Evolutionary conservation across 805 yeast genomes (phyloP).

Genomic region (Ogataea pignaliae): DNA sequence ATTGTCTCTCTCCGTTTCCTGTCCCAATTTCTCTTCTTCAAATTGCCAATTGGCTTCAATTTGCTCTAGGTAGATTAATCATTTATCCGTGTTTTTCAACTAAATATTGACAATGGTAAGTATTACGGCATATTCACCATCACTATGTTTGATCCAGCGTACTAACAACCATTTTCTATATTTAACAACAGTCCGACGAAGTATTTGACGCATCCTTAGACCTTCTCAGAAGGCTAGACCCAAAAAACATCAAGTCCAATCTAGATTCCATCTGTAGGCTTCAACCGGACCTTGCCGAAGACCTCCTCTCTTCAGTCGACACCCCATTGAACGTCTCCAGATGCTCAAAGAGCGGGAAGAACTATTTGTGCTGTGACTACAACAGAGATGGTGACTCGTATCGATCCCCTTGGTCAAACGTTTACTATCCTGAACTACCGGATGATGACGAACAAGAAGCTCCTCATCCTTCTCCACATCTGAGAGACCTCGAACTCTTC

Average conservation of each 20-base stretch:
- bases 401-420: conserved; percentile 88
- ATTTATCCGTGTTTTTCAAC: too few relatives aligned
- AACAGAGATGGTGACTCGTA: conserved; percentile 92
- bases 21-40: too few relatives aligned
- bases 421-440: conserved; percentile 49
- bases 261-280: conserved; percentile 45
- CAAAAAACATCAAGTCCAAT: conserved; percentile 48
- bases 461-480: conserved; percentile 62
- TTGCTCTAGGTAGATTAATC: too few relatives aligned
- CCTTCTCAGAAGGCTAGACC: conserved; percentile 70
- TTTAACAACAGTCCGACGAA: conserved; percentile 34
- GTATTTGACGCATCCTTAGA: conserved; percentile 76
- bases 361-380: conserved; percentile 84
- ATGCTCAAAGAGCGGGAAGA: conserved; percentile 56
- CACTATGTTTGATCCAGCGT: too few relatives aligned
- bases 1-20: too few relatives aligned
- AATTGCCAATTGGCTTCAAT: too few relatives aligned
- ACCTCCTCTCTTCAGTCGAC: conserved; percentile 80
- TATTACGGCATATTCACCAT: too few relatives aligned
- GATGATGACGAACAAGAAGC: conserved; percentile 61
- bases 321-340: conserved; percentile 60
- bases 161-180: background rate
- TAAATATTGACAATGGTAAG: too few relatives aligned
- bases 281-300: conserved; percentile 76
- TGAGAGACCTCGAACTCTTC: conserved; percentile 70